Conservation (phyloP, 192 early-diverging fungal genomes). For the Entomortierella chlamydospora region DNA sequence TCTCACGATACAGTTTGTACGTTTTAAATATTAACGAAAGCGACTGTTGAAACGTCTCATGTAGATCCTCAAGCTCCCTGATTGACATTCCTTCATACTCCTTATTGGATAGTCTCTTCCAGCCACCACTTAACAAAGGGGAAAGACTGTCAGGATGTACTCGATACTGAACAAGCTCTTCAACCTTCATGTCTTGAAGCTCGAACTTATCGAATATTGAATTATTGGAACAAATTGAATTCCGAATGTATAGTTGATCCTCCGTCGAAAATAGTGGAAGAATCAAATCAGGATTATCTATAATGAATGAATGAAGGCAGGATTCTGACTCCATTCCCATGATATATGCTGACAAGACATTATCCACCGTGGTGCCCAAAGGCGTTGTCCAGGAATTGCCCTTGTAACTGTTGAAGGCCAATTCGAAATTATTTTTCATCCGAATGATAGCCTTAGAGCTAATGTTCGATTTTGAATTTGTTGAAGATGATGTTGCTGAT, state of each 20-base stretch:
- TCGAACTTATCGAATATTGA: not conserved
- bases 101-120: not conserved
- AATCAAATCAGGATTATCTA: not conserved
- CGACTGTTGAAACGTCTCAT: not conserved
- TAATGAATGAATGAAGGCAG: conserved; percentile 4
- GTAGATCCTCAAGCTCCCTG: not conserved
- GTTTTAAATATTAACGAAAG: not conserved
- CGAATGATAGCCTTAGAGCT: not conserved
- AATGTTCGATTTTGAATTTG: not conserved
- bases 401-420: not conserved
- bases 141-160: not conserved
- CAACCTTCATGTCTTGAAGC: not conserved
- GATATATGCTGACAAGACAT: not conserved
- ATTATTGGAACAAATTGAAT: not conserved
- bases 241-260: not conserved
- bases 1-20: not conserved
- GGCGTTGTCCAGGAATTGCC: not conserved
- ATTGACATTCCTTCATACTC: not conserved
- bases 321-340: conserved; percentile 1
- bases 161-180: not conserved
- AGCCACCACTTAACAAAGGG: not conserved
- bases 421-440: not conserved
- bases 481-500: not conserved
- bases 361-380: conserved; percentile 5
- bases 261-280: not conserved